These are phyloP conservation scores for Nidula microcarpa DNA, from an alignment of 768 basidiomycete species.

Conservation along the genomic window DNA sequence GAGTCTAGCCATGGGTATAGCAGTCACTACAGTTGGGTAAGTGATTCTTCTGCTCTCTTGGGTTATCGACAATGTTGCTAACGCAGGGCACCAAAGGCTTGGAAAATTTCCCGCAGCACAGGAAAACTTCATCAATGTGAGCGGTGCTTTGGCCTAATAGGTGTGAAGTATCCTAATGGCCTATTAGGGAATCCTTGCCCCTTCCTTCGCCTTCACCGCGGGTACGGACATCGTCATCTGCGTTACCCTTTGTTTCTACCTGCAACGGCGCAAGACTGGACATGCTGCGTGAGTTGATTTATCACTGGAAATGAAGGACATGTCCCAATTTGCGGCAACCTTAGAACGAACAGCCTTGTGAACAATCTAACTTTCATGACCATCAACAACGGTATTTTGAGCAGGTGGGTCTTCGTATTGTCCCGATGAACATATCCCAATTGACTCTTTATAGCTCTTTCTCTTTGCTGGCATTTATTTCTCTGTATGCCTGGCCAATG, in stretches of 20 bases:
- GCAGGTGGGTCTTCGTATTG: conserved; percentile 3
- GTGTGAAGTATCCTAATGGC: too few relatives aligned
- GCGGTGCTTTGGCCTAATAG: too few relatives aligned
- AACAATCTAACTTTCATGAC: conserved; percentile 8
- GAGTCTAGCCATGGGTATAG: not conserved
- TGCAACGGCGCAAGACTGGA: conserved; percentile 8
- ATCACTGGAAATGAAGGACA: not conserved
- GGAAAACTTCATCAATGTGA: too few relatives aligned
- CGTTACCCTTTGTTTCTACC: conserved; percentile 5
- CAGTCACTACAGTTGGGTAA: not conserved
- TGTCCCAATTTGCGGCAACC: not conserved
- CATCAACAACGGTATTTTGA: conserved; percentile 8
- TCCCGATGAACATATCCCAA: not conserved
- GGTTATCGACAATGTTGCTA: too few relatives aligned
- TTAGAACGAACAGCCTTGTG: conserved; percentile 1
- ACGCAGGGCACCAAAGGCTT: too few relatives aligned
- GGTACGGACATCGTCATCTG: conserved; percentile 5
- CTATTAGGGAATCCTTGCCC: not conserved
- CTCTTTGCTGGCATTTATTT: conserved; percentile 5
- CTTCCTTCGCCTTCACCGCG: conserved; percentile 5
- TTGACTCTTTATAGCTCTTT: conserved; percentile 3
- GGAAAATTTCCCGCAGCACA: too few relatives aligned
- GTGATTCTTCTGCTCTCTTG: not conserved
- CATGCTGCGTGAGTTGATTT: conserved; percentile 1
- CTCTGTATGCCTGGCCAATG: conserved; percentile 3